These are phyloP conservation scores for Debaryomycetaceae sp. DNA, from an alignment of 1,139 yeast genomes.

Conservation along the genomic window DNA sequence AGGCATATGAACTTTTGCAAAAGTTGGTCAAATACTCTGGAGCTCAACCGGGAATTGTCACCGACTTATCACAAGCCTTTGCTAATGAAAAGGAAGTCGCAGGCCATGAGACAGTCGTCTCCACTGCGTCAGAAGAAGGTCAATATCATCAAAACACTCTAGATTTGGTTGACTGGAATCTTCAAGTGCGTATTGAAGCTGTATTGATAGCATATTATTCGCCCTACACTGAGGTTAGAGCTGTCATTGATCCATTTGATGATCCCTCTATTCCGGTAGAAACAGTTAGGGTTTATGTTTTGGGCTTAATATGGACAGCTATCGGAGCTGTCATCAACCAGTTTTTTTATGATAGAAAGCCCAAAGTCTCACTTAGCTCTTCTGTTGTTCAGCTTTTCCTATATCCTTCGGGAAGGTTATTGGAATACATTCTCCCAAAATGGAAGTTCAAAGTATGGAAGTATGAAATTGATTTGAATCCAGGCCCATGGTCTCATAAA, in stretches of 20 bases:
- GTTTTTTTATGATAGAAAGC: constrained; percentile 56
- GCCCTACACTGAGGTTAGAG: constrained; percentile 65
- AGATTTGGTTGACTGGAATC: constrained; percentile 18
- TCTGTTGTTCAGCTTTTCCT: constrained; percentile 23
- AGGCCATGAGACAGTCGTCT: neutral
- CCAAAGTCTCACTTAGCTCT: constrained; percentile 37
- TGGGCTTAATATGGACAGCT: constrained; percentile 52
- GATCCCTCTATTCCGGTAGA: constrained; percentile 51
- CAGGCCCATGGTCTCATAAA: constrained; percentile 28
- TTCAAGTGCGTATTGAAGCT: constrained; percentile 41
- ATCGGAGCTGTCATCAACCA: constrained; percentile 57
- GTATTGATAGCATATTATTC: constrained; percentile 52
- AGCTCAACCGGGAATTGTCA: neutral
- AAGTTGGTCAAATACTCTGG: constrained; percentile 12
- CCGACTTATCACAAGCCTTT: neutral
- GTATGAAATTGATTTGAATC: constrained; percentile 15
- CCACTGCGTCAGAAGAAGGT: neutral
- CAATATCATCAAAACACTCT: neutral
- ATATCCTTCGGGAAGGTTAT: constrained; percentile 22
- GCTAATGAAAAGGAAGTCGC: neutral
- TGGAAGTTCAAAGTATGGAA: constrained; percentile 7
- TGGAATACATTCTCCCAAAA: constrained; percentile 19
- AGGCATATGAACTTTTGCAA: constrained; percentile 24
- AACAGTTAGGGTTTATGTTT: constrained; percentile 51
- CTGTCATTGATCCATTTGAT: constrained; percentile 54